Evolutionary conservation across 331 rosid species (phyloP), one percentile per base, ranked within the genome.

Genomic region (Malus hybrid): DNA sequence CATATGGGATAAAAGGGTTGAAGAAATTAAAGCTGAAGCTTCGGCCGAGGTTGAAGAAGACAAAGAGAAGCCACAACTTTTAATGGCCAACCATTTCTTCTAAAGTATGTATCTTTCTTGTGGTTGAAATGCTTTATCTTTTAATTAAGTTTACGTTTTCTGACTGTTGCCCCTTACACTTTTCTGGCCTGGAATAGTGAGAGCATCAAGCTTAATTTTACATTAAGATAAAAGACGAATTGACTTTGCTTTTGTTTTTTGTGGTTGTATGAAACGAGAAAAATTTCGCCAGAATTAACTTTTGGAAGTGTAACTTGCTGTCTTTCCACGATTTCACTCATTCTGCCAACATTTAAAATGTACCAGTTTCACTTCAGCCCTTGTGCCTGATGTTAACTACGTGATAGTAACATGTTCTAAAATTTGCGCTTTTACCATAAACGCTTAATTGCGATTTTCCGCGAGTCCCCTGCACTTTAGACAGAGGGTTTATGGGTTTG

Each of bases 71-170:
- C 98, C 98, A 27, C 97, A 93, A 74, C 95, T 93, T 82, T 80
- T 93, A 86, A 83, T 91, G 90, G 93, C 97, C 36, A 83, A 88
- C 85, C 98, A 91, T 86, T 93, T 93, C 88, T 85, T 93, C 59
- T 93, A 73, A 88, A 73, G 91, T 81, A 85, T 71, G 52, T 28
- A 46, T 52, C 77, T 39, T 77, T 64, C 28, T 19, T 59, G 61
- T 56, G 1, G 11, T 31, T 15, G 59, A 79, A 74, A 42, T 13
- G 79, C 78, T 66, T 27, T 63, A 62, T 20, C 44, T 70, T 60
- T 34, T 48, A 33, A 72, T 76, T 79, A 69, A 56, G 69, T 75
- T 44, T 32, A 28, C 28, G 44, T 67, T 15, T 67, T 50, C 78
- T 19, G 20, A 12, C 73, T 39, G 46, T 20, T 20, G 15, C 55